Evolutionary conservation across 2,329 filamentous ascomycete genomes (phyloP), one percentile per base, ranked within the genome.

Genomic region (Fusarium anguioides): DNA sequence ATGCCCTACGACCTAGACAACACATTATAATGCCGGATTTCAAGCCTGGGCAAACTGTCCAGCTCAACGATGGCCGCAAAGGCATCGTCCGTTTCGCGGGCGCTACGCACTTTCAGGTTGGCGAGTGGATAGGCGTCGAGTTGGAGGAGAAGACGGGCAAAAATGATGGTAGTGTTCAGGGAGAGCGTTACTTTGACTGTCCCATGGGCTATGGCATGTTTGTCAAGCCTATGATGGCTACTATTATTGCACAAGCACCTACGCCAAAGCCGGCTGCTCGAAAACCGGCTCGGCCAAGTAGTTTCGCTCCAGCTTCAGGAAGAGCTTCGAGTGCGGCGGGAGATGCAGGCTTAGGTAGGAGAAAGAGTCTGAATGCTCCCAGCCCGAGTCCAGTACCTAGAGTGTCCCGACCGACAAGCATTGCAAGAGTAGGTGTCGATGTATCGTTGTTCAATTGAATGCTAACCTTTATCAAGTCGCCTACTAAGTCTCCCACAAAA

Each of bases 121-220:
- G 94, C 65, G 89, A 92, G 64, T 98, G 94, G 93, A 84, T 97
- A 60, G 95, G 95, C 67, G 87, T 98, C 60, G 94, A 97, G 81
- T 87, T 98, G 56, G 89, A 93, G 50, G 91, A 93, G 44, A 83
- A 89, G 51, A 87, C 86, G 20, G 95, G 96, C 29, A 98, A 98
- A 82, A 98, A 98, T 73, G 93, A 98, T 84, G 95, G 95, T 68
- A 91, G 91, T 54, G 93, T 98, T 44, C 88, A 95, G 77, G 94
- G 93, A 64, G 87, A 93, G 75, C 85, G 93, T 20, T 98, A 98
- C 77, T 98, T 97, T 72, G 88, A 94, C 47, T 98, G 95, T 80
- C 85, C 76, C 79, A 90, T 86, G 87, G 93, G 83, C 37, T 83
- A 83, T 67, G 89, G 89, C 75, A 96, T 99, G 88, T 98, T 99